Percentiles rank a stretch among this genome's conserved stretches.
phyloP scores from a whole-genome alignment of 495 filamentous ascomycete species.

The Annulohypoxylon bovei region DNA sequence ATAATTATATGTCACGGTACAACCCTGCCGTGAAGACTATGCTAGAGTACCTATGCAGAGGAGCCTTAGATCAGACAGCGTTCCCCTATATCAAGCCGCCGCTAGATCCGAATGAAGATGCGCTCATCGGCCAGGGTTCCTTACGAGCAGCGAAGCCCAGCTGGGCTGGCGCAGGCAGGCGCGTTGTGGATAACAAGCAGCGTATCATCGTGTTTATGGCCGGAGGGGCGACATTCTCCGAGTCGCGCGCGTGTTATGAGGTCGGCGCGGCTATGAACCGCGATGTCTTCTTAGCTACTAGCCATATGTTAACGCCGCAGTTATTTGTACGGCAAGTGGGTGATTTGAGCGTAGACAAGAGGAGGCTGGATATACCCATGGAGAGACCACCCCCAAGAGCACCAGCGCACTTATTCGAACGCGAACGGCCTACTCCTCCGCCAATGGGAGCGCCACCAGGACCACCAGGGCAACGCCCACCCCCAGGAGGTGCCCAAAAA shows the following conservation, averaged over 20 bases:
- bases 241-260: slow-evolving; percentile 90
- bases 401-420: slow-evolving; percentile 87
- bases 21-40: slow-evolving; percentile 78
- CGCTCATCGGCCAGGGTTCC: slow-evolving; percentile 71
- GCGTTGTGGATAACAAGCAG: slow-evolving; percentile 82
- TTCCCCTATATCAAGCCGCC: slow-evolving; percentile 88
- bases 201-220: slow-evolving; percentile 96
- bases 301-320: slow-evolving; percentile 86
- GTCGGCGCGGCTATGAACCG: slow-evolving; percentile 72
- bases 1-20: slow-evolving; percentile 75
- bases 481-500: slow-evolving; percentile 38
- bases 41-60: slow-evolving; percentile 77
- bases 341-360: slow-evolving; percentile 77
- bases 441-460: slow-evolving; percentile 47
- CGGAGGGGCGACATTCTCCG: slow-evolving; percentile 92
- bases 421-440: slow-evolving; percentile 73
- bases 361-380: slow-evolving; percentile 79
- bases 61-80: slow-evolving; percentile 70
- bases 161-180: slow-evolving; percentile 85
- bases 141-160: slow-evolving; percentile 89
- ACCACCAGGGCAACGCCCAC: slow-evolving; percentile 44
- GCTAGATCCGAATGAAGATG: slow-evolving; percentile 64
- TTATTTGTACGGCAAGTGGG: slow-evolving; percentile 84
- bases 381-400: slow-evolving; percentile 82
- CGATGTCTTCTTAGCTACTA: slow-evolving; percentile 91